Evolutionary conservation across 495 filamentous ascomycete species (phyloP).

Genomic region (Neurospora sp.): DNA sequence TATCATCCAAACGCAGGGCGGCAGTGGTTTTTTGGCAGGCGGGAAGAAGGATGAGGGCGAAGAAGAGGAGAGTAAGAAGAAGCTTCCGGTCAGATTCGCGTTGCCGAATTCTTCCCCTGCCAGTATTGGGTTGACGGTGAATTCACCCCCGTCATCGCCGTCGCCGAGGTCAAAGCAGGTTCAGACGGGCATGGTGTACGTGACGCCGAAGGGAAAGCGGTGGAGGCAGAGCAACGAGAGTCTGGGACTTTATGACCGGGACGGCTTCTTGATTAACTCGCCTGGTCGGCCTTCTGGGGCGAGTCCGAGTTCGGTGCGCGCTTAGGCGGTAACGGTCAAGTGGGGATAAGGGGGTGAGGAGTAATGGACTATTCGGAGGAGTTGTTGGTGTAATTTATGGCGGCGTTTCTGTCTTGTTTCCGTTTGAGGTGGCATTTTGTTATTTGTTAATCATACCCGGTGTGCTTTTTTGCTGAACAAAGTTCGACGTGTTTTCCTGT

Average conservation of each 20-base stretch:
- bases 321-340: background rate
- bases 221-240: conserved; percentile 5
- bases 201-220: background rate
- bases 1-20: background rate
- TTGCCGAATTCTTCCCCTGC: background rate
- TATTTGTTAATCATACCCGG: background rate
- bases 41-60: background rate
- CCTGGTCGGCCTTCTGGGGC: background rate
- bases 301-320: background rate
- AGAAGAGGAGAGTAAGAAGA: conserved; percentile 5
- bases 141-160: background rate
- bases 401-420: background rate
- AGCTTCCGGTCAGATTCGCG: background rate
- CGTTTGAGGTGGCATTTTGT: background rate
- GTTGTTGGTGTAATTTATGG: background rate
- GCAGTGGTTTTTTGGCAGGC: background rate
- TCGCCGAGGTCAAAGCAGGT: background rate
- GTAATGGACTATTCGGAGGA: background rate
- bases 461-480: background rate
- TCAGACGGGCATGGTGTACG: background rate
- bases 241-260: conserved; percentile 10
- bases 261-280: conserved; percentile 14
- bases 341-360: background rate
- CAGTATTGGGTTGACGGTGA: background rate
- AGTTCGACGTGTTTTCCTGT: background rate